phyloP scores from a whole-genome alignment of 371 early-diverging fungal genomes.

The Syncephalastrum sp. region DNA sequence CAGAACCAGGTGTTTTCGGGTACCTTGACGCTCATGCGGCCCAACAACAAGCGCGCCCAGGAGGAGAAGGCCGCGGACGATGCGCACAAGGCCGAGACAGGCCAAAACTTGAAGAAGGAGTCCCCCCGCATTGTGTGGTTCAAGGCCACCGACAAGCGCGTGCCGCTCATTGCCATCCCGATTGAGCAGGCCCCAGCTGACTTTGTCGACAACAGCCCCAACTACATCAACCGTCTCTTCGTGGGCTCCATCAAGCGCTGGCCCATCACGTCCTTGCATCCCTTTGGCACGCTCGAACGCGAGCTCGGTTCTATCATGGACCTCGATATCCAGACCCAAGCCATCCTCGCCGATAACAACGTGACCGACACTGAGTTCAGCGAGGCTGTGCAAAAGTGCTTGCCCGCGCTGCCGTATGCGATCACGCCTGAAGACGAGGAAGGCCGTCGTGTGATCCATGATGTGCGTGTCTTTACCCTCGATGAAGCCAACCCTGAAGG shows the following conservation, averaged over 20 bases:
- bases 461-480: conserved; percentile 75
- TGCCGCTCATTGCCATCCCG: conserved; percentile 78
- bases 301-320: conserved; percentile 69
- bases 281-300: conserved; percentile 63
- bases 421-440: conserved; percentile 61
- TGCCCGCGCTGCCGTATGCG: conserved; percentile 63
- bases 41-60: conserved; percentile 59
- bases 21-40: conserved; percentile 54
- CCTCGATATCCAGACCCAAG: conserved; percentile 65
- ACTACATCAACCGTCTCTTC: conserved; percentile 49
- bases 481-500: conserved; percentile 80
- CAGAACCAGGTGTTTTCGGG: conserved; percentile 67
- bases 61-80: conserved; percentile 45
- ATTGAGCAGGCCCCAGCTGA: conserved; percentile 67
- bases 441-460: conserved; percentile 73
- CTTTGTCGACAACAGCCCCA: conserved; percentile 61
- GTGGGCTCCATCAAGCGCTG: conserved; percentile 67
- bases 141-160: conserved; percentile 80
- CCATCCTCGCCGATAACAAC: conserved; percentile 64
- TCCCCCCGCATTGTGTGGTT: conserved; percentile 76
- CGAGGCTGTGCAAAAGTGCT: conserved; percentile 58
- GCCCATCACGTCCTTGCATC: conserved; percentile 66
- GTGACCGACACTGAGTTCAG: conserved; percentile 57
- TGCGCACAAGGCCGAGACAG: conserved; percentile 20
- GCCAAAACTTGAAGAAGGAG: conserved; percentile 29